Percentiles rank a stretch among this genome's conserved stretches.
phyloP scores from a whole-genome alignment of 2,329 filamentous ascomycete genomes.

The Hypoxylon sp. region DNA sequence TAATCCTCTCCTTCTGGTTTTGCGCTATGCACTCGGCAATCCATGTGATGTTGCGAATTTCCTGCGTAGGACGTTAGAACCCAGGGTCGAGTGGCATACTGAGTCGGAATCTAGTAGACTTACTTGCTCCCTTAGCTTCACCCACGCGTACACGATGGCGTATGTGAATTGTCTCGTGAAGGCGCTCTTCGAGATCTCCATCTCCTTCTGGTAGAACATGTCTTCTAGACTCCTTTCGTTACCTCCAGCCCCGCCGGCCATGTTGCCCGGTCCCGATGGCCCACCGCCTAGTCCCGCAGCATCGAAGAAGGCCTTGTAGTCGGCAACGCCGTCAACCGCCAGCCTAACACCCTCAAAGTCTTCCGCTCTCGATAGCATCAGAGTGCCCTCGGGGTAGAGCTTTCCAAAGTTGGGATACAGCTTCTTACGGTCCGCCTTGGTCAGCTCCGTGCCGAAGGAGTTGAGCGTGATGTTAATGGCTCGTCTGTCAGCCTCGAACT shows the following conservation, averaged over 20 bases:
- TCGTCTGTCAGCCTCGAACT: conserved; percentile 96
- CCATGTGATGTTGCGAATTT: conserved; percentile 99
- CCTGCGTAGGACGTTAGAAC: conserved; percentile 67
- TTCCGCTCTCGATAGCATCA: conserved; percentile 95
- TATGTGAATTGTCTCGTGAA: conserved; percentile 98
- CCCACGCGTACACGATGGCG: conserved; percentile 96
- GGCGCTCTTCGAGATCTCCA: conserved; percentile 95
- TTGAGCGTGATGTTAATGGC: conserved; percentile 99
- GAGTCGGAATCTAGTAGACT: conserved; percentile 52
- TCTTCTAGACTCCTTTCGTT: conserved; percentile 95
- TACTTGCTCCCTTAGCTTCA: conserved; percentile 97
- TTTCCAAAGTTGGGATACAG: conserved; percentile 93
- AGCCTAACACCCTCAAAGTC: conserved; percentile 94
- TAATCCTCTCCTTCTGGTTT: conserved; percentile 98
- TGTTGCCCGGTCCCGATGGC: conserved; percentile 82
- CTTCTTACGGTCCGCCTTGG: conserved; percentile 94
- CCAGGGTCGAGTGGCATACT: background rate
- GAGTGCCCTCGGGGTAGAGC: conserved; percentile 91
- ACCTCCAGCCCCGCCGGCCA: conserved; percentile 82
- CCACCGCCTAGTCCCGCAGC: conserved; percentile 84
- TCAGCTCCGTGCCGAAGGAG: conserved; percentile 96
- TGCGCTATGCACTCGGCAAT: conserved; percentile 99
- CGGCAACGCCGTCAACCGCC: conserved; percentile 90
- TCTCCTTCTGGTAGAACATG: conserved; percentile 99
- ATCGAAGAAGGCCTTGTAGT: conserved; percentile 98